These are phyloP conservation scores for Penicillium taxi DNA, from an alignment of 495 filamentous ascomycete genomes.

Conservation along the genomic window DNA sequence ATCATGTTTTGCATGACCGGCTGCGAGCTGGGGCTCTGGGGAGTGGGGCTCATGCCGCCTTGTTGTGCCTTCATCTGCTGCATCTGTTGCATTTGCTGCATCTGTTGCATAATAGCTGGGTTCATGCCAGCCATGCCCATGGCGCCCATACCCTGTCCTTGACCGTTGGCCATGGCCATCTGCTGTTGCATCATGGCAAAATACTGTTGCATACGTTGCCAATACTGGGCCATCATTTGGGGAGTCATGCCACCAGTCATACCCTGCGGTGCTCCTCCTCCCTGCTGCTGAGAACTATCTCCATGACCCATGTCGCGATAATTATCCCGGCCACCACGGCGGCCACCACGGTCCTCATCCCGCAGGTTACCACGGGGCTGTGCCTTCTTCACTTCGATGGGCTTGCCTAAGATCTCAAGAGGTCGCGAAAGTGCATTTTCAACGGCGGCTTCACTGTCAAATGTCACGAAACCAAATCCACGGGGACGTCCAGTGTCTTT, in stretches of 20 bases:
- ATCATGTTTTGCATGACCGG: conserved; percentile 42
- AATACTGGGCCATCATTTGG: conserved; percentile 95
- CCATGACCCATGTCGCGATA: conserved; percentile 49
- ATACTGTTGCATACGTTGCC: conserved; percentile 95
- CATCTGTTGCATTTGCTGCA: conserved; percentile 64
- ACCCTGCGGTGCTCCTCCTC: conserved; percentile 30
- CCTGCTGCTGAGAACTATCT: not conserved
- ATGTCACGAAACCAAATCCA: conserved; percentile 98
- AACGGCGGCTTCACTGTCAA: conserved; percentile 91
- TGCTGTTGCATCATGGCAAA: conserved; percentile 88
- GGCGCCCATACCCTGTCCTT: conserved; percentile 39
- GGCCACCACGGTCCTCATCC: conserved; percentile 66
- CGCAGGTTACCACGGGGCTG: conserved; percentile 92
- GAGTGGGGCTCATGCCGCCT: conserved; percentile 40
- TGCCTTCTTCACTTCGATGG: conserved; percentile 96
- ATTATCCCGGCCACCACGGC: conserved; percentile 47
- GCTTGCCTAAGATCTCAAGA: conserved; percentile 85
- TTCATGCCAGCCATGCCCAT: conserved; percentile 68
- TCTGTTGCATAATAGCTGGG: conserved; percentile 73
- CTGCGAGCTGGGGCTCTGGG: conserved; percentile 36
- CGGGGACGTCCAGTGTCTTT: conserved; percentile 94
- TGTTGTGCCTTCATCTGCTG: conserved; percentile 41
- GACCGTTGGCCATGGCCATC: conserved; percentile 44
- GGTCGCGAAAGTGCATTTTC: conserved; percentile 79
- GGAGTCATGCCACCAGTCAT: conserved; percentile 67